Evolutionary conservation across 768 basidiomycete species (phyloP), one percentile per base, ranked within the genome.

Genomic region (Kwoniella botswanensis): DNA sequence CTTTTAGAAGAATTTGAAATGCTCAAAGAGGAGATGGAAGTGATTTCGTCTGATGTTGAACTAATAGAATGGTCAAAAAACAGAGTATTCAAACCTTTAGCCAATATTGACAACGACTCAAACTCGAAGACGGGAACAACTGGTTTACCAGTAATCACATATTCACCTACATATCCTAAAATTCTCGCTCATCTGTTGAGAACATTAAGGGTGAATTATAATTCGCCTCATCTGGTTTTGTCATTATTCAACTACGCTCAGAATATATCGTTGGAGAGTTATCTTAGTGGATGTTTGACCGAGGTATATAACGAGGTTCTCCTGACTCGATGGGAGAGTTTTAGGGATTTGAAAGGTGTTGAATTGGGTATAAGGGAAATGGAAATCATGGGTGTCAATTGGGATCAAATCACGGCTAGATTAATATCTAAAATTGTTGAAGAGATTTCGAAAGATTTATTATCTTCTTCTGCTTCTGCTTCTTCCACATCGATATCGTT

Each of bases 201-300:
- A 29, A 86, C 88, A 12, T 91, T 94, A 80, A 89, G 94, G 24
- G 90, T 90, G 75, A 90, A 88, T 62, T 94, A 91, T 82, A 83
- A 83, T 18, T 90, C 94, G 70, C 93, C 94, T 1, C 87, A 93
- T 76, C 87, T 93, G 29, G 90, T 94, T 1, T 87, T 98, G 18
- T 87, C 90, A 21, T 87, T 96, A 26, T 98, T 97, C 85, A 86
- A 90, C 61, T 87, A 94, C 81, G 92, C 93, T 0, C 88, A 90
- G 52, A 87, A 87, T 52, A 87, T 90, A 3, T 93, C 92, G 1
- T 88, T 91, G 60, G 86, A 90, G 4, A 93, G 91, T 4, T 98
- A 93, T 82, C 90, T 95, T 41, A 90, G 90, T 76, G 95, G 94
- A 2, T 98, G 95, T 83, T 91, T 92, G 11, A 92, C 94, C 0